Evolutionary conservation across 805 yeast genomes (phyloP).

Genomic region (Yarrowia sp.): DNA sequence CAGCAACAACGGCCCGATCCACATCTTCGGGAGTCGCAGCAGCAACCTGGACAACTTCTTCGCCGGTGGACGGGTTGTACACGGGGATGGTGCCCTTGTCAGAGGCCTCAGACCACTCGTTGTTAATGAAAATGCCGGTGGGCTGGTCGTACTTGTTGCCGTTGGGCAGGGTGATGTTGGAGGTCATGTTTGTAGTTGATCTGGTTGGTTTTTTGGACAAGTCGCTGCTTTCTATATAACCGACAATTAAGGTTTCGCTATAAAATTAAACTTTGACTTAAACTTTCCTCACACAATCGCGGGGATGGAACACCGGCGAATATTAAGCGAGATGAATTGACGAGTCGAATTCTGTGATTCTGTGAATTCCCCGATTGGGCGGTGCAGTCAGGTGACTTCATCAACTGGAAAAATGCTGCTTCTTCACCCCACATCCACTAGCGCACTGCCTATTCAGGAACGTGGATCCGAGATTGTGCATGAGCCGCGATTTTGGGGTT

Average conservation of each 20-base stretch:
- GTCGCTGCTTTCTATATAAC: background rate
- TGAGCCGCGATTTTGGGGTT: background rate
- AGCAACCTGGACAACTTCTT: conserved; percentile 60
- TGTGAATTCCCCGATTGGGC: too few species aligned
- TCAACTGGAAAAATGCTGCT: background rate
- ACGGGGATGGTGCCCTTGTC: conserved; percentile 49
- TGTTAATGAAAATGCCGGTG: conserved; percentile 84
- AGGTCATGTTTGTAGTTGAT: conserved; percentile 34
- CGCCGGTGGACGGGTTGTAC: conserved; percentile 47
- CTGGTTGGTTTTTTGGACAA: too few species aligned
- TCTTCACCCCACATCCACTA: background rate
- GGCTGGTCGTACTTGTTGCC: conserved; percentile 73
- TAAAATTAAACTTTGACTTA: too few species aligned
- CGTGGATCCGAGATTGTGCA: conserved; percentile 20
- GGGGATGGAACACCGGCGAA: background rate
- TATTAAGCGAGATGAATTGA: background rate
- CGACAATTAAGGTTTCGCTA: background rate
- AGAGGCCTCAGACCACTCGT: conserved; percentile 64
- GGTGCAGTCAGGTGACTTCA: too few species aligned
- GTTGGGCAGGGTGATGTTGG: conserved; percentile 57
- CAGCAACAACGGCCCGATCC: conserved; percentile 78
- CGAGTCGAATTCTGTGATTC: too few species aligned
- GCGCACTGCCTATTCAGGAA: conserved; percentile 7
- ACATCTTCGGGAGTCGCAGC: conserved; percentile 76
- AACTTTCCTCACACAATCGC: background rate